A percentile compares a stretch with the other conserved stretches of the same genome.
Conservation (phyloP, 2,329 filamentous ascomycete genomes). For the Alternaria sp. region DNA sequence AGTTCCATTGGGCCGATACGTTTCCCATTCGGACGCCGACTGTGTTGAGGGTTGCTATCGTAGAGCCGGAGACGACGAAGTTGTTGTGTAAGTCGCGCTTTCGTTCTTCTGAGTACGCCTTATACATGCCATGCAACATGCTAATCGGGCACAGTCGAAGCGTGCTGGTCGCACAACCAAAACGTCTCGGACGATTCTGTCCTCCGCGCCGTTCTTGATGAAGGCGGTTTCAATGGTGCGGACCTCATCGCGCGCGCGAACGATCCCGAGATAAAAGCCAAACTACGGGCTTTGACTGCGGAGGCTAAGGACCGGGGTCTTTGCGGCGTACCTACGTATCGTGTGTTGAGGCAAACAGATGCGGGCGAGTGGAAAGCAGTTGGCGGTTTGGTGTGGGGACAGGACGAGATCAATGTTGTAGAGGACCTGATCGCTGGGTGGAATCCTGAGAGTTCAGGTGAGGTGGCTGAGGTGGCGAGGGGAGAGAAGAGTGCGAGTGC, state of each 20-base stretch:
- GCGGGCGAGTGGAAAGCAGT: constrained; percentile 17
- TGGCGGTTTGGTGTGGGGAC: constrained; percentile 42
- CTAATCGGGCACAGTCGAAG: constrained; percentile 31
- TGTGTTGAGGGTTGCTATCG: constrained; percentile 39
- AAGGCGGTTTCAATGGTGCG: constrained; percentile 34
- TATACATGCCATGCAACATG: accelerated
- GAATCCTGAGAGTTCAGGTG: constrained; percentile 17
- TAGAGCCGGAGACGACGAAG: constrained; percentile 27
- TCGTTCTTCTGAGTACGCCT: neutral
- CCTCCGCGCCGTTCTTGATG: constrained; percentile 28
- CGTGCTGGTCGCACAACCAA: constrained; percentile 42
- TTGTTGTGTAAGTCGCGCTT: constrained; percentile 31
- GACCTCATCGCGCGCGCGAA: constrained; percentile 36
- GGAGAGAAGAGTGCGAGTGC: neutral
- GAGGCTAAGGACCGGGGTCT: constrained; percentile 40
- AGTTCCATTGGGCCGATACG: constrained; percentile 38
- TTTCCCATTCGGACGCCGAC: constrained; percentile 46
- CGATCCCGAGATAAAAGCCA: constrained; percentile 26
- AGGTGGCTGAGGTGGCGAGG: constrained; percentile 14
- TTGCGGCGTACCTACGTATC: constrained; percentile 45
- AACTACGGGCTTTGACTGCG: constrained; percentile 36
- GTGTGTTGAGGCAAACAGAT: constrained; percentile 24
- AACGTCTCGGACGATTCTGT: constrained; percentile 37
- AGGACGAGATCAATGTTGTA: constrained; percentile 42
- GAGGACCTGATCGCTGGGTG: constrained; percentile 46